phyloP scores from a whole-genome alignment of 306 rosid genomes.

The Cicer arietinum region DNA sequence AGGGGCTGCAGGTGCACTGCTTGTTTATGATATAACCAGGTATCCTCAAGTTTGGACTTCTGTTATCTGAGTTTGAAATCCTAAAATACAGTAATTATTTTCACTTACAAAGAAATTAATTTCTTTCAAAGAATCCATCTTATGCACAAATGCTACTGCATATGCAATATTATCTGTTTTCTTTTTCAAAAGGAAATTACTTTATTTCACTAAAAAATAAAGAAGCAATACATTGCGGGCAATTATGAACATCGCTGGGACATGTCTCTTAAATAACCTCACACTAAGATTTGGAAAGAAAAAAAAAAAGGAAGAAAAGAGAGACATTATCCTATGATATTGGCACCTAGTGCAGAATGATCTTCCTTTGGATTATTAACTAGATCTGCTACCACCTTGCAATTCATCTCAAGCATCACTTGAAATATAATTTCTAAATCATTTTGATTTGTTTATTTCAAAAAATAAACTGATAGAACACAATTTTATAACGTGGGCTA shows the following conservation, averaged over 20 bases:
- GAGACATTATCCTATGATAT: background rate
- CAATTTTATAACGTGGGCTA: background rate
- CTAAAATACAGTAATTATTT: slow-evolving; percentile 21
- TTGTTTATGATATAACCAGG: slow-evolving; percentile 98
- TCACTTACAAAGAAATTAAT: background rate
- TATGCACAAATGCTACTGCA: slow-evolving; percentile 1
- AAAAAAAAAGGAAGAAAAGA: background rate
- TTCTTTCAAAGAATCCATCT: slow-evolving; percentile 1
- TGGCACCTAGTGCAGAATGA: background rate
- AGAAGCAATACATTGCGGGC: background rate
- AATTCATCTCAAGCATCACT: background rate
- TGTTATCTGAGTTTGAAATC: slow-evolving; percentile 27
- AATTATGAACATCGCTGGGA: background rate
- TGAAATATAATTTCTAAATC: slow-evolving; percentile 21
- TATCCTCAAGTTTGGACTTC: slow-evolving; percentile 42
- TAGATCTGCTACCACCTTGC: background rate
- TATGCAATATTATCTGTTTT: background rate
- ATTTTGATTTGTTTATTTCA: slow-evolving; percentile 26
- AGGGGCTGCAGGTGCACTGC: slow-evolving; percentile 98
- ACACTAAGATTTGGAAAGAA: background rate
- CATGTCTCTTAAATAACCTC: background rate
- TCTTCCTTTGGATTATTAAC: background rate
- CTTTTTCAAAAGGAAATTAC: too few relatives aligned
- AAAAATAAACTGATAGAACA: background rate
- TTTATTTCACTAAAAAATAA: slow-evolving; percentile 8